These are phyloP conservation scores for Raphidocelis subcapitata DNA, from an alignment of 139 green algal genomes.

Conservation along the genomic window DNA sequence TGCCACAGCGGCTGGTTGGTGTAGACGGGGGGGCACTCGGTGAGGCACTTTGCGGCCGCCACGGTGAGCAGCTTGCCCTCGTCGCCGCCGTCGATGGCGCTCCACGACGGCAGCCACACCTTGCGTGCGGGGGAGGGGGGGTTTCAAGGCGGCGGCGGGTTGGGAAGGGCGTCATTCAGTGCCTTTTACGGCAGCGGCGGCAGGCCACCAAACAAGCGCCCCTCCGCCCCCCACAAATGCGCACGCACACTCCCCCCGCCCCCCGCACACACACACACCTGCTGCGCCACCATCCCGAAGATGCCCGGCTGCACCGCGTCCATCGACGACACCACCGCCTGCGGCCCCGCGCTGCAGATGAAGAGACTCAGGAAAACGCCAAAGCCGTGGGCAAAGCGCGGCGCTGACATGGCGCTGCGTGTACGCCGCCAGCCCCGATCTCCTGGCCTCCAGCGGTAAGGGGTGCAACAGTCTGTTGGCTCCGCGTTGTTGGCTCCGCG, in stretches of 20 bases:
- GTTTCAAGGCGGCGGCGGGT: neutral
- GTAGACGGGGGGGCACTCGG: conserved; percentile 45
- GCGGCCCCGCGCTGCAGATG: conserved; percentile 61
- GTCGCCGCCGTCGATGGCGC: conserved; percentile 46
- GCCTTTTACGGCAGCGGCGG: too few relatives aligned
- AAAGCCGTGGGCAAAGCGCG: conserved; percentile 77
- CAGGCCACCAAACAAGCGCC: neutral
- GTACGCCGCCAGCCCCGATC: too few relatives aligned
- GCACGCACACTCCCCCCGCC: neutral
- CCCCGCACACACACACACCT: conserved; percentile 53
- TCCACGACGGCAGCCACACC: conserved; percentile 70
- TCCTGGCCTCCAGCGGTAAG: too few relatives aligned
- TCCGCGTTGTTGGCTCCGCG: too few relatives aligned
- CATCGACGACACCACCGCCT: conserved; percentile 48
- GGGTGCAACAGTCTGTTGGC: too few relatives aligned
- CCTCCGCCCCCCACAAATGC: neutral
- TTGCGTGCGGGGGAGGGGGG: conserved; percentile 3
- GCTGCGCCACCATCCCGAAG: conserved; percentile 77
- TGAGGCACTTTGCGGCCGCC: conserved; percentile 68
- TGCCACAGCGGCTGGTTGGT: too few relatives aligned
- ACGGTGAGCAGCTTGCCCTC: conserved; percentile 83
- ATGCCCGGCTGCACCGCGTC: conserved; percentile 85
- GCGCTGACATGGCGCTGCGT: too few relatives aligned
- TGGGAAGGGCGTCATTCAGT: neutral
- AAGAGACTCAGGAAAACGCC: conserved; percentile 76